Percentiles rank a stretch among this genome's conserved stretches.
These are phyloP conservation scores for Amanita exitialis DNA, from an alignment of 768 basidiomycete genomes.

Conservation along the genomic window DNA sequence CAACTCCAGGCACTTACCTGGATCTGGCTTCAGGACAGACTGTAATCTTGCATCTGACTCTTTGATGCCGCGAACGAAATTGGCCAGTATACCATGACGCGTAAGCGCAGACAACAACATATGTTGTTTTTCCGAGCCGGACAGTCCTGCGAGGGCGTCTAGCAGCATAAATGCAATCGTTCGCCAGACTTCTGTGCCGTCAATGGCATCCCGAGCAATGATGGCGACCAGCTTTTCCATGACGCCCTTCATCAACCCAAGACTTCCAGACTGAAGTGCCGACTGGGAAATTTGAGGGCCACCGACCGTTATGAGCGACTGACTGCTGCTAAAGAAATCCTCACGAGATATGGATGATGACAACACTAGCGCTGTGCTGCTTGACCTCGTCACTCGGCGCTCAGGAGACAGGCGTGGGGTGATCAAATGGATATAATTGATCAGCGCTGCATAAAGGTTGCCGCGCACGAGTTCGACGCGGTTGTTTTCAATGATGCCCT, in stretches of 20 bases:
- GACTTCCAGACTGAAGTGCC: slow-evolving; percentile 49
- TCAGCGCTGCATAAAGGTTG: slow-evolving; percentile 86
- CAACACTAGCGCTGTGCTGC: slow-evolving; percentile 20
- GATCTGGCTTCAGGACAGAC: slow-evolving; percentile 78
- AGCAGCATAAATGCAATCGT: slow-evolving; percentile 89
- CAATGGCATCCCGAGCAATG: slow-evolving; percentile 85
- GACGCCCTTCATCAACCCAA: slow-evolving; percentile 53
- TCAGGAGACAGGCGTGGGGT: slow-evolving; percentile 22
- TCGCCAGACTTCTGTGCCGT: slow-evolving; percentile 95
- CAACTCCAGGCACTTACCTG: slow-evolving; percentile 42
- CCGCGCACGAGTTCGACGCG: slow-evolving; percentile 83
- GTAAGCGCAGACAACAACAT: slow-evolving; percentile 46
- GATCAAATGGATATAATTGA: slow-evolving; percentile 85
- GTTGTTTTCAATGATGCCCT: slow-evolving; percentile 67
- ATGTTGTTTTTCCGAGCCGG: slow-evolving; percentile 59
- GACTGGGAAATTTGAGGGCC: slow-evolving; percentile 17
- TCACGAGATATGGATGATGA: slow-evolving; percentile 31
- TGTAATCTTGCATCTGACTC: slow-evolving; percentile 71
- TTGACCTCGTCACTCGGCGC: slow-evolving; percentile 11
- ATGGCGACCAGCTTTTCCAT: slow-evolving; percentile 66
- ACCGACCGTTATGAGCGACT: slow-evolving; percentile 19
- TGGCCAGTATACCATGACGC: slow-evolving; percentile 68
- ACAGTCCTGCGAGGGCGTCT: slow-evolving; percentile 70
- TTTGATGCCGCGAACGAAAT: slow-evolving; percentile 78
- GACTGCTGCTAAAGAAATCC: slow-evolving; percentile 29